phyloP scores from a whole-genome alignment of 257 asterid genomes.

The Perilla frutescens region DNA sequence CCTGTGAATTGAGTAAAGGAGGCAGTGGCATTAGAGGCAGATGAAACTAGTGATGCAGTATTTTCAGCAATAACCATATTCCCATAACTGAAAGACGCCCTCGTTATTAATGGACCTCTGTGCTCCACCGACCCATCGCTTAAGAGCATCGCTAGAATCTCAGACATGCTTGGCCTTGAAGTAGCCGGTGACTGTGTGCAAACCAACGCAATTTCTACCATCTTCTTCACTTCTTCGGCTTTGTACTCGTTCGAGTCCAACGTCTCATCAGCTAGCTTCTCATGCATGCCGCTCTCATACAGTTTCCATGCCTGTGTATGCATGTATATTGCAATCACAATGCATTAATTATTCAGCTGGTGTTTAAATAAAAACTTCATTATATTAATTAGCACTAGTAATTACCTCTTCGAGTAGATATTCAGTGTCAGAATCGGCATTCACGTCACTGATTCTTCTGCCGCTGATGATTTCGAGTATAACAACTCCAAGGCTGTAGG shows the following conservation, averaged over 20 bases:
- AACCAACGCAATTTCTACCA: conserved; percentile 65
- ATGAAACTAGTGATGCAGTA: conserved; percentile 17
- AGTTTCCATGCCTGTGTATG: conserved; percentile 74
- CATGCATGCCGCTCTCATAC: conserved; percentile 56
- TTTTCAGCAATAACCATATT: conserved; percentile 31
- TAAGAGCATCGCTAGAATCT: conserved; percentile 66
- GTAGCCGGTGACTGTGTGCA: conserved; percentile 81
- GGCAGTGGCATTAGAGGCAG: conserved; percentile 63
- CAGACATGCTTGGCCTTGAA: conserved; percentile 83
- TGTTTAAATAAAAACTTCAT: too few species aligned
- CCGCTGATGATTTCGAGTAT: conserved; percentile 78
- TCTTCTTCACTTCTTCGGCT: conserved; percentile 59
- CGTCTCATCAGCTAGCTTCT: conserved; percentile 62
- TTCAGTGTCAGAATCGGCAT: conserved; percentile 53
- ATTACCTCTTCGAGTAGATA: conserved; percentile 78
- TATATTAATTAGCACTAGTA: too few species aligned
- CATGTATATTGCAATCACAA: not conserved
- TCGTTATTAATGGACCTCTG: conserved; percentile 32
- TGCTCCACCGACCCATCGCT: conserved; percentile 46
- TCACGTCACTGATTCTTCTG: conserved; percentile 57
- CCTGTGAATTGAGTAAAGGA: conserved; percentile 63
- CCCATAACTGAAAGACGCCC: conserved; percentile 46
- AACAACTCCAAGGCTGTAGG: conserved; percentile 81
- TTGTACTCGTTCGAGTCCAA: conserved; percentile 53
- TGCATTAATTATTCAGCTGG: too few species aligned